Conservation (phyloP, 805 yeast genomes). For the Cyberlindnera lachancei region DNA sequence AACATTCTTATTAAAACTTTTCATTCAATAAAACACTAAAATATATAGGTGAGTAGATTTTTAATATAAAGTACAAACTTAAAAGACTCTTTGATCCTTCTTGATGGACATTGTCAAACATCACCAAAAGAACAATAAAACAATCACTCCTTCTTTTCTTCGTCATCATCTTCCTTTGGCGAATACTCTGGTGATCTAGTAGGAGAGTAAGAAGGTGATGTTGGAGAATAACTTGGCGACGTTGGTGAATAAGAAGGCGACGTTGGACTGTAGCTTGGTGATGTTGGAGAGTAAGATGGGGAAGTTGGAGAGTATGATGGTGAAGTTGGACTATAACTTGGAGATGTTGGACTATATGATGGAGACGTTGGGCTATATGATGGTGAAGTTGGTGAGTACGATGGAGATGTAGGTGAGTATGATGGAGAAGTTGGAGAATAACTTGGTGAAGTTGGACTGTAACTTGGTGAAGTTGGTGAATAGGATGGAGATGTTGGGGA, state of each 20-base stretch:
- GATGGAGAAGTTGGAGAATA: constrained; percentile 25
- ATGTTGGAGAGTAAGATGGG: constrained; percentile 61
- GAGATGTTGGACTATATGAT: constrained; percentile 67
- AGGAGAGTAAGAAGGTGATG: constrained; percentile 63
- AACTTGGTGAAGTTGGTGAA: constrained; percentile 38
- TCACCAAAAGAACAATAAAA: too few species aligned
- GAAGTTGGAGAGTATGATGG: constrained; percentile 68
- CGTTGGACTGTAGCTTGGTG: constrained; percentile 73
- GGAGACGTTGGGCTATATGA: constrained; percentile 64
- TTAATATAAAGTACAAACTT: too few species aligned
- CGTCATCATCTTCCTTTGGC: constrained; percentile 36
- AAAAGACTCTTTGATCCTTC: too few species aligned
- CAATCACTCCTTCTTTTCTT: constrained; percentile 7
- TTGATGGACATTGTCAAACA: too few species aligned
- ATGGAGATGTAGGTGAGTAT: constrained; percentile 14
- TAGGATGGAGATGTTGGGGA: constrained; percentile 36
- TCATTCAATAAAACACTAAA: too few species aligned
- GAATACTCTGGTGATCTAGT: constrained; percentile 77
- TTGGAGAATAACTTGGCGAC: constrained; percentile 72
- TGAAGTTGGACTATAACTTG: constrained; percentile 64
- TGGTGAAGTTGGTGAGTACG: constrained; percentile 46
- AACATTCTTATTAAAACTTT: not conserved
- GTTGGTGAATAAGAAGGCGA: constrained; percentile 60
- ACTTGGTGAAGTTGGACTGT: constrained; percentile 37
- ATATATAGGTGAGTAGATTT: too few species aligned